Evolutionary conservation across 495 filamentous ascomycete species (phyloP).

Genomic region (Penicillium flavigenum): DNA sequence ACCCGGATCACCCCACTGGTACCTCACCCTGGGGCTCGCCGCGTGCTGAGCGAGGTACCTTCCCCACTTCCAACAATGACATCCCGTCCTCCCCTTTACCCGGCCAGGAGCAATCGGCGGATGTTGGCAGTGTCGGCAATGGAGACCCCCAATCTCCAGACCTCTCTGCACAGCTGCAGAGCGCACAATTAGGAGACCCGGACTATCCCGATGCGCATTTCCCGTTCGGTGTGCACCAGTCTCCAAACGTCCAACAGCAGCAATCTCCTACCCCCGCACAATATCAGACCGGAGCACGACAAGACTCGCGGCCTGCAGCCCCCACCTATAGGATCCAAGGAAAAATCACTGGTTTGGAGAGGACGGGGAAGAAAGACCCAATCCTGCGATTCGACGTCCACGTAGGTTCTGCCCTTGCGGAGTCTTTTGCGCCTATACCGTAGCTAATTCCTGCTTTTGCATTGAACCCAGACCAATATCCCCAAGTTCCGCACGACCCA

Average conservation of each 20-base stretch:
- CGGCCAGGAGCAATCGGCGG: conserved; percentile 41
- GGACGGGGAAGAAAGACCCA: conserved; percentile 91
- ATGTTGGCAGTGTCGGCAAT: conserved; percentile 23
- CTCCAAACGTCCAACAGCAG: conserved; percentile 44
- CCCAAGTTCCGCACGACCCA: conserved; percentile 97
- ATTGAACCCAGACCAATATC: conserved; percentile 75
- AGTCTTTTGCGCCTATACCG: background rate
- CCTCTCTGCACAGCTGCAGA: conserved; percentile 47
- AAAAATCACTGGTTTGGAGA: conserved; percentile 89
- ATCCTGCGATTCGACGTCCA: conserved; percentile 96
- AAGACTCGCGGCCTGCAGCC: conserved; percentile 42
- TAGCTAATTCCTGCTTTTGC: conserved; percentile 11
- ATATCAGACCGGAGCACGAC: conserved; percentile 47
- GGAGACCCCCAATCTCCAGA: conserved; percentile 33
- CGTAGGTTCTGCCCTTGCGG: conserved; percentile 52
- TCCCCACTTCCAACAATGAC: conserved; percentile 50
- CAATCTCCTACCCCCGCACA: conserved; percentile 50
- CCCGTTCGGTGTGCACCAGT: conserved; percentile 39
- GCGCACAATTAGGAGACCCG: conserved; percentile 42
- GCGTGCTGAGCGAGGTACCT: conserved; percentile 57
- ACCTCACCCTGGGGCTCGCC: conserved; percentile 82
- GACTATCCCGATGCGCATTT: conserved; percentile 38
- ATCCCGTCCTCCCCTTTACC: conserved; percentile 57
- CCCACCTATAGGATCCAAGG: conserved; percentile 85
- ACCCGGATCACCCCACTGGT: conserved; percentile 68